Conservation (phyloP, 1,284 basidiomycete genomes). For the Xerocomus nothofagi region DNA sequence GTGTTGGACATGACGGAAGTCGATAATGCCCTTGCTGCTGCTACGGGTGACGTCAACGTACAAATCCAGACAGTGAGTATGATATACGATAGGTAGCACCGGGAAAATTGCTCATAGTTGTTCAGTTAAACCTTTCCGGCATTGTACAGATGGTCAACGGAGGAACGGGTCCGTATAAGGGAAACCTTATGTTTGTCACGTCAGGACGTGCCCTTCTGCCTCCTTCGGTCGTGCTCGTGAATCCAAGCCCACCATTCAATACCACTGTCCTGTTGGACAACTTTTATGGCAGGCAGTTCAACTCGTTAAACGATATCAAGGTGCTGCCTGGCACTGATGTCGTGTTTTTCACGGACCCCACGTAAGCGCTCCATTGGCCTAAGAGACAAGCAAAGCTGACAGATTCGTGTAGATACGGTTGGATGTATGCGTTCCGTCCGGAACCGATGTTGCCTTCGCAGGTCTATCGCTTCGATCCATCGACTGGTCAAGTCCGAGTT, state of each 20-base stretch:
- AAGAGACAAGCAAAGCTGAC: neutral
- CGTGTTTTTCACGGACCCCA: constrained; percentile 67
- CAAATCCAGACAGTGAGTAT: constrained; percentile 51
- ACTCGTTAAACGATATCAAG: constrained; percentile 78
- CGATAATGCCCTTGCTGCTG: constrained; percentile 39
- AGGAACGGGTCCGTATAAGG: constrained; percentile 66
- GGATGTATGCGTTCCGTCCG: constrained; percentile 63
- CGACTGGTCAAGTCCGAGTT: constrained; percentile 60
- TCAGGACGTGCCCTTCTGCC: constrained; percentile 66
- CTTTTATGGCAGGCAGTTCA: constrained; percentile 77
- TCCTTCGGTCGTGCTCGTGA: constrained; percentile 63
- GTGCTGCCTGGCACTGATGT: constrained; percentile 66
- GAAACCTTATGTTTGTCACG: constrained; percentile 62
- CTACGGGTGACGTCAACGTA: constrained; percentile 49
- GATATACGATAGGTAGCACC: neutral
- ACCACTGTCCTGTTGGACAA: constrained; percentile 69
- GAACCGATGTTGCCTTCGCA: constrained; percentile 65
- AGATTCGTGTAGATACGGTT: constrained; percentile 53
- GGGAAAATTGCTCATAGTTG: neutral
- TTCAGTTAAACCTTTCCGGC: constrained; percentile 49
- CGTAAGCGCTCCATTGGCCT: constrained; percentile 40
- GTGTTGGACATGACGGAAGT: constrained; percentile 48
- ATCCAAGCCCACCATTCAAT: constrained; percentile 63
- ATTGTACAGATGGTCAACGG: constrained; percentile 72
- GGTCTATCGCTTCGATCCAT: constrained; percentile 71